Conservation (phyloP, 2,329 filamentous ascomycete genomes). For the Geoglossum cookeanum region DNA sequence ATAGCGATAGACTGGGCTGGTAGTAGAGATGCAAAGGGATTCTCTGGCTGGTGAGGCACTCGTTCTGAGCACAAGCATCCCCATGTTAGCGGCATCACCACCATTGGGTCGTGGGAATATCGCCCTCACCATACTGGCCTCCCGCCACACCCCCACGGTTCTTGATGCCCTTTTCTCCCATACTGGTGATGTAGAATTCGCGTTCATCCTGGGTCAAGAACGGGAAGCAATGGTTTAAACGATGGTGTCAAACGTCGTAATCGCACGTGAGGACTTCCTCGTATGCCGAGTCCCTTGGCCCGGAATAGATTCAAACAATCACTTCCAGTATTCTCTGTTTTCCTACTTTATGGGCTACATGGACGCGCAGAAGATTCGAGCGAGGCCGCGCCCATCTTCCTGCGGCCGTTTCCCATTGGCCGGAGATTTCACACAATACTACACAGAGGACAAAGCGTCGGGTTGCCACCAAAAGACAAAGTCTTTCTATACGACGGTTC, state of each 20-base stretch:
- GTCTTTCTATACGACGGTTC: too few species aligned
- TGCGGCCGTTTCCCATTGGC: too few species aligned
- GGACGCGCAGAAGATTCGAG: too few species aligned
- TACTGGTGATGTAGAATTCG: neutral
- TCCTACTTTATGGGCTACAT: too few species aligned
- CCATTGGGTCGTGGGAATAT: too few species aligned
- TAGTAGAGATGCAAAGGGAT: slow-evolving; percentile 73
- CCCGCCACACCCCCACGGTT: neutral
- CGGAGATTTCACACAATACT: too few species aligned
- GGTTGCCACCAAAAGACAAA: too few species aligned
- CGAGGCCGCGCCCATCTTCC: too few species aligned
- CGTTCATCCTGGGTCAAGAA: neutral
- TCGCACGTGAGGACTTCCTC: neutral
- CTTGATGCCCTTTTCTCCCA: neutral
- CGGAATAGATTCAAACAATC: neutral
- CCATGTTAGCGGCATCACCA: neutral
- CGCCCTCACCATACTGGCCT: neutral
- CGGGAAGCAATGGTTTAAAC: neutral
- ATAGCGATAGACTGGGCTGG: slow-evolving; percentile 74
- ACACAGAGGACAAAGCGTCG: too few species aligned
- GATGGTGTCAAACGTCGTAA: neutral
- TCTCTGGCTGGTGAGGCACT: slow-evolving; percentile 55
- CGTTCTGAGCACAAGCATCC: slow-evolving; percentile 2
- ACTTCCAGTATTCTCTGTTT: too few species aligned
- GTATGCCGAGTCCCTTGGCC: neutral